Evolutionary conservation across 2,329 filamentous ascomycete species (phyloP).

Genomic region (Falciphora oryzae): DNA sequence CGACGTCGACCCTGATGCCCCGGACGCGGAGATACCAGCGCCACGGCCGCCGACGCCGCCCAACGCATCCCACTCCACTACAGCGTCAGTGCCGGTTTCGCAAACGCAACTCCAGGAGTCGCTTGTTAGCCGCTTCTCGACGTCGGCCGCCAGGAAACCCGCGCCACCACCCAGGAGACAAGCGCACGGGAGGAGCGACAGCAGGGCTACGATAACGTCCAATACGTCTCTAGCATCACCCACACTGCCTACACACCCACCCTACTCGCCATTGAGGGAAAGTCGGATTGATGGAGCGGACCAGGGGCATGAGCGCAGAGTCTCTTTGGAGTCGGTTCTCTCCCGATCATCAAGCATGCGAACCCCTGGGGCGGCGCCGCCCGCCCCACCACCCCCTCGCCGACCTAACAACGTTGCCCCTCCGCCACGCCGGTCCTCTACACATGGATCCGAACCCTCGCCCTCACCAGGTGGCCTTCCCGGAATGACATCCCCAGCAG

Average conservation of each 20-base stretch:
- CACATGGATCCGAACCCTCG: constrained; percentile 11
- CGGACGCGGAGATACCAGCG: constrained; percentile 23
- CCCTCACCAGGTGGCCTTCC: too few relatives aligned
- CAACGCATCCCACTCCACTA: constrained; percentile 26
- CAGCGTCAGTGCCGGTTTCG: constrained; percentile 16
- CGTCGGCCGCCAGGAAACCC: constrained; percentile 23
- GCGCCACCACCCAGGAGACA: constrained; percentile 45
- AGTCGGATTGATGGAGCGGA: neutral
- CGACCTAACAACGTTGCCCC: constrained; percentile 36
- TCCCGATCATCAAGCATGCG: constrained; percentile 41
- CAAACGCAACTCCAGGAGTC: constrained; percentile 11
- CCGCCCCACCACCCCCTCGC: constrained; percentile 50
- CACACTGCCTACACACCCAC: neutral
- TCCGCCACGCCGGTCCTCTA: constrained; percentile 6
- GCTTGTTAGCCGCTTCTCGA: neutral
- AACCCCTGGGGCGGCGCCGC: constrained; percentile 21
- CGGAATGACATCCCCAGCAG: too few relatives aligned
- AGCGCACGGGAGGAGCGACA: constrained; percentile 41
- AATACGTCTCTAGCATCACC: constrained; percentile 2
- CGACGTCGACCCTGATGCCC: constrained; percentile 20
- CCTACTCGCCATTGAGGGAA: neutral
- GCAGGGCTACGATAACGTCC: constrained; percentile 25
- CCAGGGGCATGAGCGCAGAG: constrained; percentile 28
- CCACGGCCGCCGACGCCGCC: constrained; percentile 36
- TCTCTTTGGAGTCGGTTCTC: constrained; percentile 44